A percentile compares a stretch with the other conserved stretches of the same genome.
Conservation (phyloP, 1,284 basidiomycete species). For the Sanghuangporus baumii region DNA sequence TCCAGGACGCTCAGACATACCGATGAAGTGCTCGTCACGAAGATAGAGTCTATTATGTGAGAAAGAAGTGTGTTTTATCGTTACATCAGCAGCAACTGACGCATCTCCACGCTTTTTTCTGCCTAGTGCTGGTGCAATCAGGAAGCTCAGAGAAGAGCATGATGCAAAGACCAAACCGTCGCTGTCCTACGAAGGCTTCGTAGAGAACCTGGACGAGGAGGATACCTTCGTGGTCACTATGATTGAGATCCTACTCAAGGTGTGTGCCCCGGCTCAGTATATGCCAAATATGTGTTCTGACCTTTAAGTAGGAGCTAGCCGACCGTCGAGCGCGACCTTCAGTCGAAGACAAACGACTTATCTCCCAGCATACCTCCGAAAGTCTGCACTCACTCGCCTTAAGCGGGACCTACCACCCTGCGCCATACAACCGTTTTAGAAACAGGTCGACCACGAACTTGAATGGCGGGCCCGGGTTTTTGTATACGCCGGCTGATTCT, state of each 20-base stretch:
- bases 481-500: constrained; percentile 6
- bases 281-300: background rate
- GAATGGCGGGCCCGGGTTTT: background rate
- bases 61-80: background rate
- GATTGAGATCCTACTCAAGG: constrained; percentile 68
- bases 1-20: constrained; percentile 61
- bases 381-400: constrained; percentile 50
- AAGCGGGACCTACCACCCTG: constrained; percentile 47
- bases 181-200: constrained; percentile 65
- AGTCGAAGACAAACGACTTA: constrained; percentile 48
- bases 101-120: constrained; percentile 1
- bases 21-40: constrained; percentile 61
- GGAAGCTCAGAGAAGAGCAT: constrained; percentile 37
- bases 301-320: constrained; percentile 53
- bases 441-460: constrained; percentile 3
- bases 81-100: background rate
- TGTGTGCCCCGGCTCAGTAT: constrained; percentile 28
- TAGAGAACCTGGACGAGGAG: constrained; percentile 63
- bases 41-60: constrained; percentile 66
- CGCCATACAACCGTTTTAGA: constrained; percentile 27
- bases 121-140: constrained; percentile 57
- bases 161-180: constrained; percentile 48
- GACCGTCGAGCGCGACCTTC: constrained; percentile 54
- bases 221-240: constrained; percentile 70
- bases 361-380: constrained; percentile 58